Evolutionary conservation across 2,329 filamentous ascomycete genomes (phyloP), one percentile per base, ranked within the genome.

Genomic region (Lasiodiplodia sp.): DNA sequence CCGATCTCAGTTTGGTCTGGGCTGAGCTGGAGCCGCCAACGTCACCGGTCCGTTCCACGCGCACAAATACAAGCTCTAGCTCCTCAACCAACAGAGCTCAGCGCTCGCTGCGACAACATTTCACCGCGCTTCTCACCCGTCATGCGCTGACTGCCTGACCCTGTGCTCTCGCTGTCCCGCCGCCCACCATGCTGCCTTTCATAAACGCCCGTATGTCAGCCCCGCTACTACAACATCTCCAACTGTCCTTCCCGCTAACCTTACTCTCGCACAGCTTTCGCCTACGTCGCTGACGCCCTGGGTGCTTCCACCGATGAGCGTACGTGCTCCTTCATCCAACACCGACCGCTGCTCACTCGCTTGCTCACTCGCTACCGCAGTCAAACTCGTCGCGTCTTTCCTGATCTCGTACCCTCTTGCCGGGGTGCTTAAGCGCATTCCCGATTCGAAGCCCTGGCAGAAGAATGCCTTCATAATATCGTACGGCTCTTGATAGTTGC

Each of bases 361-460:
- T 62, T 37, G 38, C 31, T 56, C 57, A 47, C 63, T 66, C 37
- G n/a, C 44, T n/a, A n/a, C 44, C 58, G 68, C 74, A 97, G 94
- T 99, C 73, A 99, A 99, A 80, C 91, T 98, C 74, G 91, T 97
- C 75, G 90, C 90, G 78, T 93, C 92, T 7, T 97, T 98, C 79
- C 85, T 99, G 58, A 81, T 97, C 49, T 98, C 96, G 12, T 99
- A 97, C 77, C 96, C 96, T 2, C 86, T 99, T 67, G 93, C 96
- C 58, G 96, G 87, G 28, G 79, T 97, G 31, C 86, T 99, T 10
- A 99, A 99, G 81, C 88, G 96, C 66, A 87, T 99, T 23, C 95
- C 96, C 38, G 96, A 99, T 82, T 83, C 88, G 60, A 90, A 91
- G 65, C 95, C 95, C 67, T 90, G 89, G 74, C 87, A 89, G 74